A percentile compares a stretch with the other conserved stretches of the same genome.
Conservation (phyloP, 331 rosid genomes). For the Dryas integrifolia region DNA sequence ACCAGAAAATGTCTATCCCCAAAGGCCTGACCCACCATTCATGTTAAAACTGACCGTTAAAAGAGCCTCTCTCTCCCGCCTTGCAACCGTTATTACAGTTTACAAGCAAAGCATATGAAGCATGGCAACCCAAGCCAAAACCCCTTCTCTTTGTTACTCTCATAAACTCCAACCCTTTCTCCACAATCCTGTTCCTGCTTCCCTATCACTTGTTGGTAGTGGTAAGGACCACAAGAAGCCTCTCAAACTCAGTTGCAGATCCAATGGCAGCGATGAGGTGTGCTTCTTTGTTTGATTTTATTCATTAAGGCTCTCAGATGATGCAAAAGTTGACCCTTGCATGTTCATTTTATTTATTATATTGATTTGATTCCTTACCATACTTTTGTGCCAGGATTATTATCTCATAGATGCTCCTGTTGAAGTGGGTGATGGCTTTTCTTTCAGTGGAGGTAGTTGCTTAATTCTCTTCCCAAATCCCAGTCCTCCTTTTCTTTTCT, state of each 20-base stretch:
- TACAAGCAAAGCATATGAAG: neutral
- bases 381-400: conserved; percentile 50
- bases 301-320: neutral
- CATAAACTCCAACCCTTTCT: conserved; percentile 34
- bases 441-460: conserved; percentile 71
- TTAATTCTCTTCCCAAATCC: neutral
- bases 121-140: conserved; percentile 36
- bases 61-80: conserved; percentile 5
- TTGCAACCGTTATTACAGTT: neutral
- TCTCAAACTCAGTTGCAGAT: conserved; percentile 42
- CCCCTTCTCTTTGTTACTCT: conserved; percentile 24
- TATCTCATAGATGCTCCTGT: conserved; percentile 68
- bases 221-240: conserved; percentile 29
- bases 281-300: conserved; percentile 10
- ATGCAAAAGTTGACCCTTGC: neutral
- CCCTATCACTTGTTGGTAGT: conserved; percentile 27
- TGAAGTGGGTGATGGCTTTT: conserved; percentile 82
- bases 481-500: neutral
- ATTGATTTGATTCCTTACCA: neutral
- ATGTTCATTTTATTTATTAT: neutral
- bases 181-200: conserved; percentile 28
- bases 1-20: conserved; percentile 37
- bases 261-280: conserved; percentile 40
- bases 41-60: neutral
- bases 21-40: neutral